Base-by-base conservation (phyloP, 2,329 filamentous ascomycete genomes). In the Clonostachys byssicola region DNA sequence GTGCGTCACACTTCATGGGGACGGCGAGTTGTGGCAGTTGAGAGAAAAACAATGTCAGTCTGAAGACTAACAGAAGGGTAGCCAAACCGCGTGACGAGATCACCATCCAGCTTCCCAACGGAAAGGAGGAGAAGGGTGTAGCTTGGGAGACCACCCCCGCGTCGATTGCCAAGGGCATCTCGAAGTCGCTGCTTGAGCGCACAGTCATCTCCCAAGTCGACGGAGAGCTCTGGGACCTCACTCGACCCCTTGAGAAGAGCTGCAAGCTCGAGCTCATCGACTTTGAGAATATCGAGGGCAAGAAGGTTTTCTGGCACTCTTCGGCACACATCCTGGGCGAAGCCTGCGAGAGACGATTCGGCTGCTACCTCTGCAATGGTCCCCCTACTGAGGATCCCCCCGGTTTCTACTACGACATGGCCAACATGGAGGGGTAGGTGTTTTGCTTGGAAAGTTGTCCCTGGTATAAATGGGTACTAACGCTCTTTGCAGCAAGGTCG, bases 381-480 rank as follows among this genome's bases (percentile, higher is more conserved):
- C 94, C 94, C 34, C 94, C 90, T 10, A 91, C 92, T 41, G 83
- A 91, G 46, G 86, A 92, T 66, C 66, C 66, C 8, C 65, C 66
- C 13, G 92, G 91, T 38, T 96, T 96, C 77, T 96, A 96, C 78
- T 97, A 96, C 69, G 90, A 97, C 70, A 96, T 97, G 92, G 88
- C 88, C 44, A 70, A 69, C 49, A 69, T 68, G 66, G 64, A 65
- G 42, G 65, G 60, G 64, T 68, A 58, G 43, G 57, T 44, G 5
- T n/a, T 44, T 14, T 34, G 34, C 30, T 23, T 16, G 13, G 40
- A 33, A 35, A 41, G n/a, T 12, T 34, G 39, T 14, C n/a, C 1
- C 3, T 23, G 16, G 14, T 14, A 16, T 8, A 13, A 30, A 14
- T 35, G 30, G 18, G 10, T 2, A 13, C 58, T 63, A 35, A 66